Evolutionary conservation across 2,329 filamentous ascomycete species (phyloP), one percentile per base, ranked within the genome.

Genomic region (Claviceps spartinae): DNA sequence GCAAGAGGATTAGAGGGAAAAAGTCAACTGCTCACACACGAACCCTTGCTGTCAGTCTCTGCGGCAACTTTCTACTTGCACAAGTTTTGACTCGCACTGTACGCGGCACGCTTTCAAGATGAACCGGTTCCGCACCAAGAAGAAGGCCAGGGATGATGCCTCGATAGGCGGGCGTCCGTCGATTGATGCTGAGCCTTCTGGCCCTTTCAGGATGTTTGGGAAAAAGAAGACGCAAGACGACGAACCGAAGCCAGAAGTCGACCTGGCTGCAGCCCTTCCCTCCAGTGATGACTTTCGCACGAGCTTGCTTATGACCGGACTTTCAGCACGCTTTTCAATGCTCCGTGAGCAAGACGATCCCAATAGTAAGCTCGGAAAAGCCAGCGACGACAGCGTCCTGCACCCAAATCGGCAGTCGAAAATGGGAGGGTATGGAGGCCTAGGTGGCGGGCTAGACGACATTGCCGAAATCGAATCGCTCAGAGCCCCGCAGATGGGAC

Each of bases 251-350:
- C 74, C 72, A 54, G 78, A 87, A 55, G 68, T 96, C 47, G 85
- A 97, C 61, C 72, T 97, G 13, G 67, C 81, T 2, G 73, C 73
- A 13, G 90, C 82, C 1, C 73, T 98, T 2, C 93, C 93, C 1
- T 76, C 89, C 0, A 83, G 73, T 47, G 88, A 97, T 67, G 85
- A 97, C 63, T 97, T 98, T 67, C 82, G 93, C 53, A 98, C 93
- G 3, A 97, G 93, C 73, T 72, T 98, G 54, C 75, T 98, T 56
- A 95, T 98, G 91, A 90, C 88, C 0, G 91, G 90, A 43, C 76
- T 98, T 4, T 97, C 91, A 0, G 88, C 90, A 13, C 83, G 93
- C 6, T 98, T 98, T 67, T 97, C 91, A 59, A 97, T 97, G 91
- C 73, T 97, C 36, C 77, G 88, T 61, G 91, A 96, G 67, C 91